Evolutionary conservation across 139 green algal genomes (phyloP).

Genomic region (Tetraselmis chui): DNA sequence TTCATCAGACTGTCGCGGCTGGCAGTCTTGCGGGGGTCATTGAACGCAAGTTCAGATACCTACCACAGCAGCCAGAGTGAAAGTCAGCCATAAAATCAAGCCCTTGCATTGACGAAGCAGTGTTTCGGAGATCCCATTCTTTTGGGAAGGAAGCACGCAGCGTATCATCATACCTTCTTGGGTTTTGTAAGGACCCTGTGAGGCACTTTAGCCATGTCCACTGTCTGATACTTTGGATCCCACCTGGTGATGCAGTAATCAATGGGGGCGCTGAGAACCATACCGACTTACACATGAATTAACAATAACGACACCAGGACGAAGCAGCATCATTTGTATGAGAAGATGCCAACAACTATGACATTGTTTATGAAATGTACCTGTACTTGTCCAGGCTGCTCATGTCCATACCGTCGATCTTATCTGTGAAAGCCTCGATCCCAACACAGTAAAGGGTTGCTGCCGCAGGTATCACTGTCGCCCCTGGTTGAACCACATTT

Average conservation of each 20-base stretch:
- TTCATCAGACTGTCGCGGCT: conserved; percentile 50
- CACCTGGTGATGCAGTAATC: too few species aligned
- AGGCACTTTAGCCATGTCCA: conserved; percentile 42
- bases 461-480: conserved; percentile 45
- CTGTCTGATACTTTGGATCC: conserved; percentile 47
- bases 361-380: conserved; percentile 1
- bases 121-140: too few species aligned
- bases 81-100: too few species aligned
- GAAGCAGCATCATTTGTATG: too few species aligned
- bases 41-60: conserved; percentile 52
- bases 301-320: too few species aligned
- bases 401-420: conserved; percentile 53
- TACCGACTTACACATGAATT: too few species aligned
- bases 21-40: conserved; percentile 24
- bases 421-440: conserved; percentile 42
- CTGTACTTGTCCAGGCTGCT: conserved; percentile 62
- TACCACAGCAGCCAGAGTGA: background rate
- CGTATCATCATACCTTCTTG: conserved; percentile 20
- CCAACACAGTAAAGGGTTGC: conserved; percentile 70
- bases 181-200: conserved; percentile 58
- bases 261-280: background rate
- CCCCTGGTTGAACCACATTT: conserved; percentile 41
- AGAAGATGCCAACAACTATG: background rate
- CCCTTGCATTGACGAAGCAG: too few species aligned
- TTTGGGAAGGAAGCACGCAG: too few species aligned